Evolutionary conservation across 192 early-diverging fungal species (phyloP), one percentile per base, ranked within the genome.

Genomic region (Entomortierella chlamydospora): DNA sequence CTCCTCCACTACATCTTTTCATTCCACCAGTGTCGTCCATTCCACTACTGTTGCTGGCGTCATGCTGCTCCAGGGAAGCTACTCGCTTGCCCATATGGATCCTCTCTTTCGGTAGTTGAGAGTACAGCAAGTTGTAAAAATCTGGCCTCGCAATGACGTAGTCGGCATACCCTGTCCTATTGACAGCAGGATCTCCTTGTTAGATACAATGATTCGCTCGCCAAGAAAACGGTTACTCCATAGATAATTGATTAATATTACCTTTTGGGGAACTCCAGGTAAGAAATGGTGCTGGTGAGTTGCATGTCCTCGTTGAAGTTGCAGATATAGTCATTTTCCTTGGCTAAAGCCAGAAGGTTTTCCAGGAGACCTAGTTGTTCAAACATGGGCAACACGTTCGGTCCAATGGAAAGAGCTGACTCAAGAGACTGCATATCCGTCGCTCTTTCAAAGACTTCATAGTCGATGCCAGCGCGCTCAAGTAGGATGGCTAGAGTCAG

Each of bases 381-480:
- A 53, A 70, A 25, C 22, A 78, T 47, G 20, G 60, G 54, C 31
- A 78, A 22, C 15, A 61, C 67, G 18, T 54, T 70, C 7, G 66
- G 60, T 6, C 61, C 64, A 1, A 80, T 60, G 42, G 59, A 58
- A 0, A 81, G 33, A 9, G 63, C 64, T 11, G 69, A 43, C 8
- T 64, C 69, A 1, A 72, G 23, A 23, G 69, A 69, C 11, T 50
- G 39, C 10, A 72, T 33, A 0, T 11, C n/a, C 0, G 50, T 8
- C 49, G 57, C 70, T 10, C 65, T 31, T 37, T 73, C 70, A 54
- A 43, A 54, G 20, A 81, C n/a, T 7, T 57, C 25, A 34, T 58
- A 68, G 28, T 72, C 43, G 33, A 72, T 72, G 15, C 61, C 52
- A 25, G 79, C 79, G 47, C 61, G 50, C 43, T 72, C 79, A 15